Evolutionary conservation across 2,329 filamentous ascomycete species (phyloP), one percentile per base, ranked within the genome.

Genomic region (Penicillium sp.): DNA sequence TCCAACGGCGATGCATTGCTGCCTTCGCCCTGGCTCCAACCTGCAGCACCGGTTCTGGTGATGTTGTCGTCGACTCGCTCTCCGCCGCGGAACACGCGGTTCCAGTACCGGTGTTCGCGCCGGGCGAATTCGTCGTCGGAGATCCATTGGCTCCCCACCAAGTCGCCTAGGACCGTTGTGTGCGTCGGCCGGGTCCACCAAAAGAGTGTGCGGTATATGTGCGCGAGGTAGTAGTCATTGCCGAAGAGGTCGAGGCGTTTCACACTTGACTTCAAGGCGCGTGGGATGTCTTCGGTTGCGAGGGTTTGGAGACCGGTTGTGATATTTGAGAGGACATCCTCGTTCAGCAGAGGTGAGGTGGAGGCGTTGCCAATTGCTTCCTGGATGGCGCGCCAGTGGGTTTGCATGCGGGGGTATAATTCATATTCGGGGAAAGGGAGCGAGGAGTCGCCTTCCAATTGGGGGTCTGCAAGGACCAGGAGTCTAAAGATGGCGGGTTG

Each of bases 111-210:
- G 65, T 78, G 76, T 17, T 86, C 88, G 40, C 94, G 84, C 60
- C 80, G 80, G 60, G 85, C 82, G 71, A 99, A 99, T 75, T 99
- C 94, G 31, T 82, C 84, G 71, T 96, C 87, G 50, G 84, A 84
- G 60, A 99, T 89, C 94, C 94, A 99, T 74, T 99, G 94, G 69
- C 92, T 96, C 10, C 94, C 94, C 10, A 99, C 79, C 58, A 99
- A 79, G 72, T 99, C 94, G 3, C 94, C 94, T 4, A 99, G 81
- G 0, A 97, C 92, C 0, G 89, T 87, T 21, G 94, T 86, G 73
- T 99, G 94, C 0, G 91, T 95, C 9, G 94, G 94, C 17, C 81
- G 78, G 0, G 89, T 85, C 88, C 90, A 95, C 91, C 92, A 96
- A 64, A 85, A 83, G 50, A 96, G 76, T 0, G 87, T 89, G 17